phyloP scores from a whole-genome alignment of 768 basidiomycete genomes.

The Cyathus striatus region DNA sequence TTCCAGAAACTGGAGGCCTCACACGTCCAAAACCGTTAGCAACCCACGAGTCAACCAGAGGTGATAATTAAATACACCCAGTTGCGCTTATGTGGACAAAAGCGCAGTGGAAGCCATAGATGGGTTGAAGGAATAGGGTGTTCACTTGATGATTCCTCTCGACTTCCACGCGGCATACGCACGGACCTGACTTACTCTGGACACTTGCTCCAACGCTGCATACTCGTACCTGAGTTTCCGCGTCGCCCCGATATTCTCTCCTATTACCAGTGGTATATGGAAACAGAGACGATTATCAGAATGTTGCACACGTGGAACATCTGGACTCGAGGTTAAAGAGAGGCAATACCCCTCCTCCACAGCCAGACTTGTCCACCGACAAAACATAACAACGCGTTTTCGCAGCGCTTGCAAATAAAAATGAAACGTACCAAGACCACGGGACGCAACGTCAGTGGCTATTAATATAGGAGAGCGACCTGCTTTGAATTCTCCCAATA shows the following conservation, averaged over 20 bases:
- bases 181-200: slow-evolving; percentile 34
- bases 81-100: slow-evolving; percentile 26
- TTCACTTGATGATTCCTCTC: slow-evolving; percentile 30
- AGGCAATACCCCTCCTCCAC: neutral
- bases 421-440: slow-evolving; percentile 94
- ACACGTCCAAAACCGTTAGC: slow-evolving; percentile 48
- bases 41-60: slow-evolving; percentile 39
- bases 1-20: slow-evolving; percentile 30
- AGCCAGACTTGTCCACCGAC: neutral
- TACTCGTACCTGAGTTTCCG: neutral
- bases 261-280: slow-evolving; percentile 14
- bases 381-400: slow-evolving; percentile 18
- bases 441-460: slow-evolving; percentile 98
- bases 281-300: slow-evolving; percentile 7
- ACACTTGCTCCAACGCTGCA: slow-evolving; percentile 12
- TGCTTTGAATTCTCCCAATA: slow-evolving; percentile 95
- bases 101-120: slow-evolving; percentile 25
- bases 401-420: slow-evolving; percentile 41
- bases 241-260: slow-evolving; percentile 9
- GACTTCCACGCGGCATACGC: slow-evolving; percentile 27
- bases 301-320: slow-evolving; percentile 5
- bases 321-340: neutral
- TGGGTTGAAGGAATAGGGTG: slow-evolving; percentile 39
- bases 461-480: slow-evolving; percentile 96
- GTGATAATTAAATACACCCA: slow-evolving; percentile 38